Percentiles rank a stretch among this genome's conserved stretches.
Evolutionary conservation across 345 rosid species (phyloP).

Genomic region (Noccaea caerulescens): DNA sequence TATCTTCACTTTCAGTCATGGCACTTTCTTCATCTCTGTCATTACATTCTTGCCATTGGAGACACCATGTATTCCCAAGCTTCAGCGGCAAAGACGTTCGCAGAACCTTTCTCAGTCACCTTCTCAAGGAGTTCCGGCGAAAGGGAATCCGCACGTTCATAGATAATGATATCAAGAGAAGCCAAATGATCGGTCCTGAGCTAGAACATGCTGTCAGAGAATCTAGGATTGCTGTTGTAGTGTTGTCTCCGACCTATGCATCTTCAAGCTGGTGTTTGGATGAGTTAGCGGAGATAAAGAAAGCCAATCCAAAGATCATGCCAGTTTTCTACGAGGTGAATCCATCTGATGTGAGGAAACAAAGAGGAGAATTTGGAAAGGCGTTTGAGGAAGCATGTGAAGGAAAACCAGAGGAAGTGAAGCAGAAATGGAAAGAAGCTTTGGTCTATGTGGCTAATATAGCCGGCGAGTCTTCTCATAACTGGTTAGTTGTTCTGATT

Average conservation of each 20-base stretch:
- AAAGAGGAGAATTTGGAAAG: constrained; percentile 20
- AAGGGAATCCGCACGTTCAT: constrained; percentile 32
- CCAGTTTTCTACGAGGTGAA: constrained; percentile 34
- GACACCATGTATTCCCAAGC: constrained; percentile 34
- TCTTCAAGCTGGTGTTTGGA: constrained; percentile 35
- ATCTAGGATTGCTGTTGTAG: constrained; percentile 27
- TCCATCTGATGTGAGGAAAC: constrained; percentile 38
- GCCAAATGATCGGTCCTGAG: constrained; percentile 31
- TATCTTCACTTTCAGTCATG: constrained; percentile 21
- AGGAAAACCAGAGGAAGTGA: constrained; percentile 13
- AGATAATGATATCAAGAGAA: constrained; percentile 30
- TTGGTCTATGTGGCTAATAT: constrained; percentile 28
- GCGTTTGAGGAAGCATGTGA: constrained; percentile 24
- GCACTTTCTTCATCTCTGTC: constrained; percentile 18
- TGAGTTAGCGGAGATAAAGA: constrained; percentile 31
- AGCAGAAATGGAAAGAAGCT: constrained; percentile 35
- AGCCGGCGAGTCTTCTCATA: constrained; percentile 31
- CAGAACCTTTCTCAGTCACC: constrained; percentile 38
- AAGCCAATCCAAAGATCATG: not conserved
- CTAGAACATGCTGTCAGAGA: constrained; percentile 25
- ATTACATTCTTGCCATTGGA: constrained; percentile 27
- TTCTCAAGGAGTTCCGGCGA: constrained; percentile 26
- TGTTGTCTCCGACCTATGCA: constrained; percentile 24
- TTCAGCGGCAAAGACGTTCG: constrained; percentile 35
- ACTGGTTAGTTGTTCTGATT: constrained; percentile 21